Base-by-base conservation (phyloP, 83 land plant species). In the Thuja plicata region DNA sequence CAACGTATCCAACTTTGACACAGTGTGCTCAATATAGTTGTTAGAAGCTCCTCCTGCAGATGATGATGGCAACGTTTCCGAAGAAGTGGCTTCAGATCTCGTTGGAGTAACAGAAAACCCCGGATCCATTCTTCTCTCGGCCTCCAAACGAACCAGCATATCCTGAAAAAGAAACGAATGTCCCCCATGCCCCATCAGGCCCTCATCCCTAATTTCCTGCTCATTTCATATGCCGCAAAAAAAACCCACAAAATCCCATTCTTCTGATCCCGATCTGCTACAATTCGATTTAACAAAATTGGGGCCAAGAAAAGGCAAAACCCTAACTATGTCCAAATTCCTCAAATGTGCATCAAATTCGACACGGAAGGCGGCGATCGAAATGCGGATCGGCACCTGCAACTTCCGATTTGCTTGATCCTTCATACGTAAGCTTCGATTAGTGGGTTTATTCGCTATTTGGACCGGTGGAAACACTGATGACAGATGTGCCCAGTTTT, bases 1-100 rank as follows among this genome's bases (percentile, higher is more conserved):
- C 43, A 97, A 94, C 19, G 99, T 97, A 86, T 97, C 99, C 87
- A 95, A 89, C 84, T 92, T 94, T 5, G 98, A 90, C 13, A 97
- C 98, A 0, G 85, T 78, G 85, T 97, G 99, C 80, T 89, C 93
- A 19, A 96, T 96, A 81, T 88, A 93, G 50, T 76, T 90, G 17
- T 57, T 87, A 0, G 88, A 77, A 30, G 74, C 55, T 60, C 50
- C 73, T 35, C 30, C 60, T 32, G 91, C 40, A 12, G 66, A 2
- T 12, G 84, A 9, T 7, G 91, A 77, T 35, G 89, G 24, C 0
- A 88, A 52, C 9, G 70, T 0, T 5, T 9, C 38, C 1, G 84
- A 78, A 17, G 73, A 76, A 70, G 40, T 2, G 38, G 79, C 79
- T 12, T 34, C 35, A 76, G 79, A 35, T 32, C 35, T 32, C 12